Conservation (phyloP, 345 rosid genomes). For the Salix dunnii region DNA sequence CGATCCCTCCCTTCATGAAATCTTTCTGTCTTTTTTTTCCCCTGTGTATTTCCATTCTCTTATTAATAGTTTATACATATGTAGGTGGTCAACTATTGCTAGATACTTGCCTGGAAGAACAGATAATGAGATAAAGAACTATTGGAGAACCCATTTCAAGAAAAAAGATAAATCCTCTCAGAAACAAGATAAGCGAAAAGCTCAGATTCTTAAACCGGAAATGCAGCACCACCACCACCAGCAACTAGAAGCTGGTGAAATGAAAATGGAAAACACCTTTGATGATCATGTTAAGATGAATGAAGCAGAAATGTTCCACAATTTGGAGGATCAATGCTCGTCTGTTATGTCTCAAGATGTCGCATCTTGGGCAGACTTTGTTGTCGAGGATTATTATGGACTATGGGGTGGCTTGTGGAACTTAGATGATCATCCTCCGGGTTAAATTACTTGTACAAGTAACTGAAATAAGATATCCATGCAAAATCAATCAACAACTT, state of each 20-base stretch:
- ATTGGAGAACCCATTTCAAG: conserved; percentile 89
- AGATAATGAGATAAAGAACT: conserved; percentile 90
- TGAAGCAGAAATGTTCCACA: conserved; percentile 18
- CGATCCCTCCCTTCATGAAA: neutral
- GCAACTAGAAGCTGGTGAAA: conserved; percentile 10
- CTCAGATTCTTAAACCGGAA: conserved; percentile 26
- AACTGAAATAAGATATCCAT: conserved; percentile 23
- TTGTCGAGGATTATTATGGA: conserved; percentile 41
- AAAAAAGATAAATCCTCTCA: conserved; percentile 40
- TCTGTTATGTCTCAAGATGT: conserved; percentile 29
- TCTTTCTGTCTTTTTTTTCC: neutral
- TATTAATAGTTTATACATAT: neutral
- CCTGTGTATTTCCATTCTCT: neutral
- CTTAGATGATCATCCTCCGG: conserved; percentile 27
- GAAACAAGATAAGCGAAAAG: conserved; percentile 34
- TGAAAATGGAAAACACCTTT: neutral
- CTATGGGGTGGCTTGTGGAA: conserved; percentile 30
- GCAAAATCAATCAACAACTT: conserved; percentile 26
- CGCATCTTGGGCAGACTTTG: conserved; percentile 22
- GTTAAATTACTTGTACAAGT: conserved; percentile 1
- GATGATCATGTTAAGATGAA: neutral
- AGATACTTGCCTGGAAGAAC: conserved; percentile 89
- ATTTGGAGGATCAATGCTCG: conserved; percentile 28
- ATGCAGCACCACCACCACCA: conserved; percentile 16
- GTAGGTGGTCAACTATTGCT: conserved; percentile 91